Evolutionary conservation across 2,329 filamentous ascomycete species (phyloP).

Genomic region (Phaeosphaeria sp.): DNA sequence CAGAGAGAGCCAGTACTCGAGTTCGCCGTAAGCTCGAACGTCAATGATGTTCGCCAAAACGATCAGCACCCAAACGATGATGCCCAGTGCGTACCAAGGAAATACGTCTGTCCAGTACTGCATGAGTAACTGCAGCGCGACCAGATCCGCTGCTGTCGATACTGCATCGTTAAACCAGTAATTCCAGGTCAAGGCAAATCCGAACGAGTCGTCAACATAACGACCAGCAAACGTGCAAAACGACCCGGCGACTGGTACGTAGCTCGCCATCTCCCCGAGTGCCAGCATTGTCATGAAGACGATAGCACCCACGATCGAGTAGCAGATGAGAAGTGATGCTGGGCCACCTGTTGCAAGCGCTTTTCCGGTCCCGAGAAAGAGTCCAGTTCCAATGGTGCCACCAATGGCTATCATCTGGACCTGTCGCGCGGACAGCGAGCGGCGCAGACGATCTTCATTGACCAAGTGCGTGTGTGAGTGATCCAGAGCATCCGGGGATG

Average conservation of each 20-base stretch:
- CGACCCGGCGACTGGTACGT: conserved; percentile 43
- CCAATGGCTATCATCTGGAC: conserved; percentile 68
- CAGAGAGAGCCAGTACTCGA: conserved; percentile 44
- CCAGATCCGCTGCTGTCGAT: conserved; percentile 43
- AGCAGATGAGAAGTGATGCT: conserved; percentile 43
- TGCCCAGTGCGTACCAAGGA: conserved; percentile 37
- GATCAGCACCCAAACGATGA: conserved; percentile 43
- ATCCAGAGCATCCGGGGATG: conserved; percentile 16
- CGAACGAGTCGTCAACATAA: conserved; percentile 68
- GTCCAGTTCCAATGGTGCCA: conserved; percentile 66
- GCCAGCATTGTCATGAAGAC: conserved; percentile 45
- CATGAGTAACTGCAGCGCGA: conserved; percentile 42
- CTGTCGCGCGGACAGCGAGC: conserved; percentile 53
- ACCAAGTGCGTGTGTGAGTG: conserved; percentile 17
- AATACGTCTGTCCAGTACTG: conserved; percentile 47
- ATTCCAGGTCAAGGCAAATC: conserved; percentile 39
- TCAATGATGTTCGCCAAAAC: conserved; percentile 46
- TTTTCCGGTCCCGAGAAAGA: conserved; percentile 65
- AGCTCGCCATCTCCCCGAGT: conserved; percentile 48
- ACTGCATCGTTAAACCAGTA: conserved; percentile 43
- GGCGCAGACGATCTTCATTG: conserved; percentile 32
- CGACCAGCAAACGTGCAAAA: conserved; percentile 43
- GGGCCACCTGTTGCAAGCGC: conserved; percentile 57
- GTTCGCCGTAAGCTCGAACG: conserved; percentile 44
- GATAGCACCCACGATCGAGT: conserved; percentile 42